Evolutionary conservation across 2,329 filamentous ascomycete species (phyloP).

Genomic region (Talaromyces sp.): DNA sequence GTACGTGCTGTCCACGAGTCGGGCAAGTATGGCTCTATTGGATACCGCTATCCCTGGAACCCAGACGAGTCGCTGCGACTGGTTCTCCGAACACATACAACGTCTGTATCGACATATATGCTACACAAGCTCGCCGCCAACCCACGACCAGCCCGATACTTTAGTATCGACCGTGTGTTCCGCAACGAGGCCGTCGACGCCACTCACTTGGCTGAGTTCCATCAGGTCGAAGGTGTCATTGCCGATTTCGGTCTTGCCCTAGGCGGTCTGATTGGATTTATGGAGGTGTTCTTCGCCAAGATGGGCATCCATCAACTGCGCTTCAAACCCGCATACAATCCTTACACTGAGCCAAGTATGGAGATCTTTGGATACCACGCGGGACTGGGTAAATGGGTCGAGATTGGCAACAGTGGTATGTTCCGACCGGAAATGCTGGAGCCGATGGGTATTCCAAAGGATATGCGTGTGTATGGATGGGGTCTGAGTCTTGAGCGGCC

Average conservation of each 20-base stretch:
- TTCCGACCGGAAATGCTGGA: slow-evolving; percentile 98
- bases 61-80: slow-evolving; percentile 80
- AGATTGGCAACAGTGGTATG: slow-evolving; percentile 98
- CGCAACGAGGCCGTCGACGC: slow-evolving; percentile 96
- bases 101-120: slow-evolving; percentile 84
- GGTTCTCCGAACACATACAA: slow-evolving; percentile 94
- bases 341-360: slow-evolving; percentile 93
- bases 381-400: slow-evolving; percentile 83
- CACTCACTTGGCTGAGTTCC: slow-evolving; percentile 95
- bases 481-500: slow-evolving; percentile 87
- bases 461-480: slow-evolving; percentile 92
- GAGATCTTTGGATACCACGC: slow-evolving; percentile 96
- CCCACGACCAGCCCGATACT: slow-evolving; percentile 87
- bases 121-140: slow-evolving; percentile 82
- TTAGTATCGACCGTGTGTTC: slow-evolving; percentile 98
- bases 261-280: slow-evolving; percentile 88
- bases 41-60: slow-evolving; percentile 93
- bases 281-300: slow-evolving; percentile 92
- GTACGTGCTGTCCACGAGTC: slow-evolving; percentile 81
- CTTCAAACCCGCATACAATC: slow-evolving; percentile 97
- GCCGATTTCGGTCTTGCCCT: slow-evolving; percentile 91
- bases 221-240: slow-evolving; percentile 97
- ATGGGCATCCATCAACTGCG: slow-evolving; percentile 84
- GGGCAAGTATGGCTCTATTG: slow-evolving; percentile 90
- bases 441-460: slow-evolving; percentile 85